Conservation (phyloP, 2,329 filamentous ascomycete genomes). For the Hymenoscyphus scutula region DNA sequence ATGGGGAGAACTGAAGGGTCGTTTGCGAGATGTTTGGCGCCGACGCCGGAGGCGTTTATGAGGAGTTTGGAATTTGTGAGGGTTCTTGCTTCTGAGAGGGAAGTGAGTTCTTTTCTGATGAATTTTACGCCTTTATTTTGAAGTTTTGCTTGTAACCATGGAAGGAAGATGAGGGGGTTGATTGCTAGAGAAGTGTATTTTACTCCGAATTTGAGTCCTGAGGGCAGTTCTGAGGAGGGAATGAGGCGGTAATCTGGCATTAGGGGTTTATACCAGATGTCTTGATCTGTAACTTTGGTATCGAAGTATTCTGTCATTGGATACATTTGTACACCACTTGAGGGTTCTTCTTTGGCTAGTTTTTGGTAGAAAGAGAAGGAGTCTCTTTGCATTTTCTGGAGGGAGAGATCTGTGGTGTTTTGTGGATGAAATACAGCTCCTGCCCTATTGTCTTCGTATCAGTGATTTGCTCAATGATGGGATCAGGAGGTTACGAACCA, state of each 20-base stretch:
- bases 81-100: slow-evolving; percentile 18
- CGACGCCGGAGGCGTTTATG: slow-evolving; percentile 30
- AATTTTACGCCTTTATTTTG: slow-evolving; percentile 26
- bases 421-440: slow-evolving; percentile 33
- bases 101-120: slow-evolving; percentile 20
- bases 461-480: slow-evolving; percentile 6
- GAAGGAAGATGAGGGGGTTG: slow-evolving; percentile 26
- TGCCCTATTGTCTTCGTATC: slow-evolving; percentile 18
- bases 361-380: slow-evolving; percentile 28
- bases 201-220: slow-evolving; percentile 20
- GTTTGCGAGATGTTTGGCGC: slow-evolving; percentile 21
- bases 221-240: slow-evolving; percentile 18
- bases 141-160: slow-evolving; percentile 25
- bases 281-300: slow-evolving; percentile 16
- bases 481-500: slow-evolving; percentile 18
- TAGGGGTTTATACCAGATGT: slow-evolving; percentile 26
- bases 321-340: slow-evolving; percentile 27
- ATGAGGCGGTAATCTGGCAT: slow-evolving; percentile 27
- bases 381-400: slow-evolving; percentile 27
- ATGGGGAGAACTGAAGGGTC: slow-evolving; percentile 25
- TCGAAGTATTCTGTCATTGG: slow-evolving; percentile 31
- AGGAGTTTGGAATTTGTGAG: slow-evolving; percentile 20
- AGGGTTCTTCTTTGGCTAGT: slow-evolving; percentile 22
- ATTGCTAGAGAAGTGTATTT: slow-evolving; percentile 29
- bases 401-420: slow-evolving; percentile 10